Evolutionary conservation across 2,329 filamentous ascomycete genomes (phyloP).

Genomic region (Coniochaeta sp.): DNA sequence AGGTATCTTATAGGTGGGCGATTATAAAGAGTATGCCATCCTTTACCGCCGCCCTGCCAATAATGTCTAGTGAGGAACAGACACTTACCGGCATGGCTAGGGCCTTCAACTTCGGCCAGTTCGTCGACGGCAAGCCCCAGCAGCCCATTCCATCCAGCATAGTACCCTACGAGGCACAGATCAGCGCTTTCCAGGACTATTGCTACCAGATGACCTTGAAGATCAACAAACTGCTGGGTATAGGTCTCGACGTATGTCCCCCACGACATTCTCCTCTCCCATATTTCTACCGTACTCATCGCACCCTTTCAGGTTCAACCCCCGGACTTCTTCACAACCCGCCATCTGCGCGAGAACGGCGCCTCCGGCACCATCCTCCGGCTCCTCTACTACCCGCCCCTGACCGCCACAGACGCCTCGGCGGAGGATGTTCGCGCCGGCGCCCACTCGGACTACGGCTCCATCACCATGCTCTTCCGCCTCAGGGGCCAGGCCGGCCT

Average conservation of each 20-base stretch:
- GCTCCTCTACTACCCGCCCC: slow-evolving; percentile 65
- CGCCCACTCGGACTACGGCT: slow-evolving; percentile 83
- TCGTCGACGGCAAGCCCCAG: slow-evolving; percentile 57
- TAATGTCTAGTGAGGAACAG: slow-evolving; percentile 4
- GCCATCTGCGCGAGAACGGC: slow-evolving; percentile 37
- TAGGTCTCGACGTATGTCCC: slow-evolving; percentile 56
- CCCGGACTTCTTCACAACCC: slow-evolving; percentile 45
- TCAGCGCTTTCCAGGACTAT: slow-evolving; percentile 59
- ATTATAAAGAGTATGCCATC: slow-evolving; percentile 74
- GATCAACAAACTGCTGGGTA: slow-evolving; percentile 69
- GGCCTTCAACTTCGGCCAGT: slow-evolving; percentile 88
- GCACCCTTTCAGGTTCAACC: slow-evolving; percentile 22
- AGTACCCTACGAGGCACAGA: slow-evolving; percentile 46
- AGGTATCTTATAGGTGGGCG: slow-evolving; percentile 58
- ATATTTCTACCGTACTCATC: slow-evolving; percentile 8
- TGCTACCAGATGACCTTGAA: slow-evolving; percentile 68
- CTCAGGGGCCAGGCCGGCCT: slow-evolving; percentile 77
- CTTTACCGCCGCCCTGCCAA: neutral
- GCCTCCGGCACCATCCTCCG: slow-evolving; percentile 56
- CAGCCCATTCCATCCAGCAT: slow-evolving; percentile 71
- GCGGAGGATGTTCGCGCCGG: slow-evolving; percentile 70
- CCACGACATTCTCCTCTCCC: slow-evolving; percentile 12
- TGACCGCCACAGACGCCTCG: slow-evolving; percentile 30
- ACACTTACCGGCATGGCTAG: slow-evolving; percentile 32
- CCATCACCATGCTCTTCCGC: slow-evolving; percentile 73